These are phyloP conservation scores for Penicillium waksmanii DNA, from an alignment of 495 filamentous ascomycete genomes.

Conservation along the genomic window DNA sequence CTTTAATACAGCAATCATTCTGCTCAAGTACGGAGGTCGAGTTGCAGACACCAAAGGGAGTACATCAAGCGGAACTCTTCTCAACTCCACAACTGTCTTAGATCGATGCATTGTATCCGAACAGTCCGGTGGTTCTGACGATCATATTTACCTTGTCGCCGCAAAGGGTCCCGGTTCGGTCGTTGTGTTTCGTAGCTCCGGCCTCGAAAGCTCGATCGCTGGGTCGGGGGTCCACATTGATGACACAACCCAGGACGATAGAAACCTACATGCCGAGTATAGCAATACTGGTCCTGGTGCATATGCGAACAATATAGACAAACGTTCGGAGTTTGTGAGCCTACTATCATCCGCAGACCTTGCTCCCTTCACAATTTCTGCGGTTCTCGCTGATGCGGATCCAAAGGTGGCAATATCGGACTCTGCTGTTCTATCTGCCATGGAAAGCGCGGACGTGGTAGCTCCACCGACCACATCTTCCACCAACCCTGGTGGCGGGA, in stretches of 20 bases:
- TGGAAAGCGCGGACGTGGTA: conserved; percentile 8
- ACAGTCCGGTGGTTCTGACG: not conserved
- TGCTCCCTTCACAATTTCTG: not conserved
- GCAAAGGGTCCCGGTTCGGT: conserved; percentile 15
- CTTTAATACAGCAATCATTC: conserved; percentile 13
- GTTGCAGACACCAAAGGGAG: conserved; percentile 6
- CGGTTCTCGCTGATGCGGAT: conserved; percentile 7
- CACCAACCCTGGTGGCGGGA: too few relatives aligned
- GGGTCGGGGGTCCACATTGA: conserved; percentile 13
- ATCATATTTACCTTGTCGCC: conserved; percentile 3
- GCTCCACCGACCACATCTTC: not conserved
- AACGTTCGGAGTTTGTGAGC: conserved; percentile 9
- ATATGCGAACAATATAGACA: conserved; percentile 12
- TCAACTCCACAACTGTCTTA: conserved; percentile 15
- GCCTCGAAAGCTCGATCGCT: conserved; percentile 8
- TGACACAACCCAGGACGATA: conserved; percentile 6
- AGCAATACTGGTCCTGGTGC: conserved; percentile 11
- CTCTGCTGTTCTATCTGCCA: conserved; percentile 3
- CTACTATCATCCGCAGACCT: conserved; percentile 1
- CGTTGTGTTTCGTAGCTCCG: conserved; percentile 9
- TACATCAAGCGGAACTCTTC: not conserved
- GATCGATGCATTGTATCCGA: conserved; percentile 7
- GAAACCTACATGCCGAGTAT: conserved; percentile 20
- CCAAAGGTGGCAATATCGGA: conserved; percentile 12
- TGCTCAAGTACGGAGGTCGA: not conserved